A percentile compares a stretch with the other conserved stretches of the same genome.
Conservation (phyloP, 2,329 filamentous ascomycete species). For the Xylariaceae sp. region DNA sequence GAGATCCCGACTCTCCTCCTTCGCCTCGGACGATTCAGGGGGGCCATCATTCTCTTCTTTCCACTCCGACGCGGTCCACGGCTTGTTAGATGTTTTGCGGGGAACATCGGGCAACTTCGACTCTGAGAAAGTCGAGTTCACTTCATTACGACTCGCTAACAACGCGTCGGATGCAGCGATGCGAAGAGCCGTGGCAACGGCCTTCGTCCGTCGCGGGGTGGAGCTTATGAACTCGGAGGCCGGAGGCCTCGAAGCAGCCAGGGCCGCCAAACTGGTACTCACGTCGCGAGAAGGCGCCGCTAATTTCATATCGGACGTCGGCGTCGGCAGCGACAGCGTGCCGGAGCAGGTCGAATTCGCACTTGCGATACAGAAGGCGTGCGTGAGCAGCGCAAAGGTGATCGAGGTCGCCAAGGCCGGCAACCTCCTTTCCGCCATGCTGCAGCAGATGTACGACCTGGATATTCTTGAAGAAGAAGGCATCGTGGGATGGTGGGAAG, state of each 20-base stretch:
- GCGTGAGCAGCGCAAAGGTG: slow-evolving; percentile 65
- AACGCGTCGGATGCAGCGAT: slow-evolving; percentile 90
- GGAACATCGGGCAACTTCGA: slow-evolving; percentile 80
- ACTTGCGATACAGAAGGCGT: slow-evolving; percentile 78
- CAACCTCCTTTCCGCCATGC: slow-evolving; percentile 72
- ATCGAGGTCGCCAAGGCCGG: slow-evolving; percentile 53
- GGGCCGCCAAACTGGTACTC: slow-evolving; percentile 67
- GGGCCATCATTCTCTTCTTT: slow-evolving; percentile 64
- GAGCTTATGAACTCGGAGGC: slow-evolving; percentile 62
- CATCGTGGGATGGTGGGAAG: slow-evolving; percentile 85
- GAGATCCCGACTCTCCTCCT: slow-evolving; percentile 68
- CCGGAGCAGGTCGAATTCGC: slow-evolving; percentile 86
- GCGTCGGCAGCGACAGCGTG: slow-evolving; percentile 64
- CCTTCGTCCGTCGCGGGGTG: slow-evolving; percentile 80
- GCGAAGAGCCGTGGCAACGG: slow-evolving; percentile 80
- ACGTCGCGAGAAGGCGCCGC: slow-evolving; percentile 54
- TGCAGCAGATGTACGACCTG: slow-evolving; percentile 82
- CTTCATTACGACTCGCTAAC: slow-evolving; percentile 85
- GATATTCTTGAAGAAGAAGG: slow-evolving; percentile 90
- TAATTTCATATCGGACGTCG: slow-evolving; percentile 62
- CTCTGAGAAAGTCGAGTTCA: slow-evolving; percentile 82
- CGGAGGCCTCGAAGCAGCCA: slow-evolving; percentile 59
- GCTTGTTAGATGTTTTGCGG: slow-evolving; percentile 83
- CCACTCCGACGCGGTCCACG: slow-evolving; percentile 83
- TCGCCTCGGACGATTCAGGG: slow-evolving; percentile 72